A percentile compares a stretch with the other conserved stretches of the same genome.
Evolutionary conservation across 2,329 filamentous ascomycete species (phyloP).

Genomic region (Esteya vermicola): DNA sequence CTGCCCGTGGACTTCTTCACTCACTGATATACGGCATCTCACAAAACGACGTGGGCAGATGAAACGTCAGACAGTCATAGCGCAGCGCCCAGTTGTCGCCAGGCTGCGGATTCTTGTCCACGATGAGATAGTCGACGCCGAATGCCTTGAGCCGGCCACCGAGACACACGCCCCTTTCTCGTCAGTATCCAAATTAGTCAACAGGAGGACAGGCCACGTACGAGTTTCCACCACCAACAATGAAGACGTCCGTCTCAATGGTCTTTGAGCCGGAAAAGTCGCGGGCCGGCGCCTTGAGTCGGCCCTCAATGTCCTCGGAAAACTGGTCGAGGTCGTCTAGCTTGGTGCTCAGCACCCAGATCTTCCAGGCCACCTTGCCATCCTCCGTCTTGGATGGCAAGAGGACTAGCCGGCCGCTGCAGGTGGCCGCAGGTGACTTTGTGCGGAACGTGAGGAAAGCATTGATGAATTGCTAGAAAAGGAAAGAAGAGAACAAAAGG

Average conservation of each 20-base stretch:
- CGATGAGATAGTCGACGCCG: neutral
- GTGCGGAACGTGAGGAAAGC: slow-evolving; percentile 1
- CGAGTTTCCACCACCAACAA: slow-evolving; percentile 4
- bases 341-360: slow-evolving; percentile 2
- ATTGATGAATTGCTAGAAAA: too few species aligned
- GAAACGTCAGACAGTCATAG: slow-evolving; percentile 2
- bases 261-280: neutral
- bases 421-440: neutral
- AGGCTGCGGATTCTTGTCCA: neutral
- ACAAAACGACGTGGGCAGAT: slow-evolving; percentile 1
- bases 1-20: too few species aligned
- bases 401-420: neutral
- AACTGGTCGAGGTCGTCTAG: slow-evolving; percentile 1
- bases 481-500: too few species aligned
- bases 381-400: neutral
- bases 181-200: too few species aligned
- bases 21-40: slow-evolving; percentile 2
- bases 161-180: neutral
- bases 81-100: slow-evolving; percentile 4
- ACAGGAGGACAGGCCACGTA: neutral
- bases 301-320: neutral
- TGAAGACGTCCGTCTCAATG: slow-evolving; percentile 2
- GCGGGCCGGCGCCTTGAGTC: neutral
- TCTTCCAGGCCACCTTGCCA: neutral
- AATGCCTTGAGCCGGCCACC: slow-evolving; percentile 2